Evolutionary conservation across 495 filamentous ascomycete genomes (phyloP), one percentile per base, ranked within the genome.

Genomic region (Lepraria neglecta): DNA sequence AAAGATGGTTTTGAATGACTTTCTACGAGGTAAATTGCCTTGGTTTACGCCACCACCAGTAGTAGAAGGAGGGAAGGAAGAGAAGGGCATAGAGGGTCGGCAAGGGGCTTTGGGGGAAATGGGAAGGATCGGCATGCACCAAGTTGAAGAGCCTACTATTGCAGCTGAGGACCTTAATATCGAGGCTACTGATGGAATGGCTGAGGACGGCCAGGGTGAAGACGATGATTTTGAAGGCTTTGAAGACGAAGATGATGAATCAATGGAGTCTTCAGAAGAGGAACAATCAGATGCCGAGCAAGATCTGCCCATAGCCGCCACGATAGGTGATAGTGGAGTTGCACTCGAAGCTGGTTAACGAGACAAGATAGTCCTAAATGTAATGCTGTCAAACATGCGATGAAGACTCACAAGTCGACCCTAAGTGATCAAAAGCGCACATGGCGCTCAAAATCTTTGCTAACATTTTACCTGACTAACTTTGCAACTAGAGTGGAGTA

Each of bases 1-100:
- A 17, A 96, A 96, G 74, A 95, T 94, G 83, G 89, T 96, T 0
- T 76, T 96, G 67, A 95, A 96, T 70, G 94, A 98, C 66, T 97
- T 97, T 67, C 82, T 97, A 62, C 75, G 94, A 54, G 94, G 94
- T 38, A 97, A 96, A 73, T 84, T 96, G 21, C 94, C 94, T 7
- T 98, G 94, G 94, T 98, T 89, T 70, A 92, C 89, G 5, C 84
- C 88, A 17, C 86, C 90, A 9, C 94, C 94, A 17, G 70, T 81
- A 9, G 69, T 73, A 31, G 81, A 82, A 65, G 84, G 69, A 51
- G 72, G 74, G 10, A 80, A 76, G 27, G 78, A 75, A 24, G 76
- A 74, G 61, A 76, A 77, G 59, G 82, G 81, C 17, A 73, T 82
- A 60, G 78, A 80, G 53, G 83, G 83, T 30, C 74, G 77, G 54